A percentile compares a stretch with the other conserved stretches of the same genome.
Evolutionary conservation across 2,329 filamentous ascomycete genomes (phyloP).

Genomic region (Orbilia javanica): DNA sequence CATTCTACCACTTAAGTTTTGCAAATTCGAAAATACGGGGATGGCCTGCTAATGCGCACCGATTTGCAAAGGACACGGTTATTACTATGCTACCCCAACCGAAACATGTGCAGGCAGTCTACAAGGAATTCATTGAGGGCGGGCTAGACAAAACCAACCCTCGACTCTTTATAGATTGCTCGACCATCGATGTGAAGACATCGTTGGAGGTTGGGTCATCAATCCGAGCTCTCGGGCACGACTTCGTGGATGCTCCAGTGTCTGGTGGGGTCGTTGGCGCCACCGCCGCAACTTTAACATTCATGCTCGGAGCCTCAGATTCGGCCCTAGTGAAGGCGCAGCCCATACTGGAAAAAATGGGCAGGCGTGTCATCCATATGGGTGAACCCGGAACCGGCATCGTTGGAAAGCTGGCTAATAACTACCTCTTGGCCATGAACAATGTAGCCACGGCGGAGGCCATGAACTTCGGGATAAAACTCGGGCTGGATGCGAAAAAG

Average conservation of each 20-base stretch:
- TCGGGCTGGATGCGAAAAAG: conserved; percentile 73
- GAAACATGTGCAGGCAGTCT: conserved; percentile 86
- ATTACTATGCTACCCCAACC: conserved; percentile 92
- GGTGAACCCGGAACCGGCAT: conserved; percentile 87
- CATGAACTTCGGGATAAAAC: conserved; percentile 75
- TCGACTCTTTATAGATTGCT: conserved; percentile 90
- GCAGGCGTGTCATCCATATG: conserved; percentile 85
- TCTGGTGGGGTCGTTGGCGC: conserved; percentile 96
- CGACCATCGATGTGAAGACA: conserved; percentile 91
- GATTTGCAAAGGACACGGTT: conserved; percentile 77
- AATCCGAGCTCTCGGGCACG: conserved; percentile 76
- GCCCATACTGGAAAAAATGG: conserved; percentile 82
- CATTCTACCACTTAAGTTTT: conserved; percentile 33
- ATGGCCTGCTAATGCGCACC: conserved; percentile 53
- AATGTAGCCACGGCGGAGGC: conserved; percentile 80
- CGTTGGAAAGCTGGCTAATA: conserved; percentile 94
- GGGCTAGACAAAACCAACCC: conserved; percentile 64
- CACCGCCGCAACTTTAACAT: conserved; percentile 86
- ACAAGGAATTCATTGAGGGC: conserved; percentile 71
- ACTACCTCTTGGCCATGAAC: conserved; percentile 93
- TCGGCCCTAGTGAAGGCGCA: conserved; percentile 74
- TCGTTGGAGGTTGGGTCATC: conserved; percentile 81
- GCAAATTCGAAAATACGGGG: conserved; percentile 60
- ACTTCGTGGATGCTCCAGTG: conserved; percentile 95
- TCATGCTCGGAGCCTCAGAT: conserved; percentile 80